These are phyloP conservation scores for Aspergillus thermomutatus DNA, from an alignment of 2,329 filamentous ascomycete species.

Conservation along the genomic window DNA sequence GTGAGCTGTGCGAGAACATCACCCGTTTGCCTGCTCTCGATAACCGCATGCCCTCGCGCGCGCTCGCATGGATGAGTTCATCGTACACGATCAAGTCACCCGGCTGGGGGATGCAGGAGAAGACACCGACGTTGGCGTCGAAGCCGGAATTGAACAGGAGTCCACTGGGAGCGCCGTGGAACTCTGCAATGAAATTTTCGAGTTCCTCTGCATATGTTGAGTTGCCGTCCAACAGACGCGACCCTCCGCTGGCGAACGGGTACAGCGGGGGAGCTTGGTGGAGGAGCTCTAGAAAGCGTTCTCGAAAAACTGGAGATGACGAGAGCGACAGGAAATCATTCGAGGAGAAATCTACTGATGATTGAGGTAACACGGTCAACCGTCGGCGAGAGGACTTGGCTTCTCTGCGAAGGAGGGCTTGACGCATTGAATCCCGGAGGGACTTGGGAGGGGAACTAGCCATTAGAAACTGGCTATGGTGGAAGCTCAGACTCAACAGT, in stretches of 20 bases:
- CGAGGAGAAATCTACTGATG: slow-evolving; percentile 58
- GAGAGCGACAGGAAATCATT: slow-evolving; percentile 64
- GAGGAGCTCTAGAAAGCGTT: slow-evolving; percentile 49
- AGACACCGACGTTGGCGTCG: slow-evolving; percentile 63
- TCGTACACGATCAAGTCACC: slow-evolving; percentile 68
- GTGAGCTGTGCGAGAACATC: slow-evolving; percentile 49
- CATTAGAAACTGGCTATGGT: slow-evolving; percentile 1
- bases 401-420: slow-evolving; percentile 38
- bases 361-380: slow-evolving; percentile 44
- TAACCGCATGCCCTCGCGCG: slow-evolving; percentile 71
- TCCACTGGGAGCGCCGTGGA: slow-evolving; percentile 57
- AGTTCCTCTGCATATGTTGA: slow-evolving; percentile 57
- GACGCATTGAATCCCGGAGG: slow-evolving; percentile 29
- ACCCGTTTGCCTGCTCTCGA: slow-evolving; percentile 52
- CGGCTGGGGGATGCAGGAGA: slow-evolving; percentile 58
- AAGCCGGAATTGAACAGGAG: slow-evolving; percentile 64
- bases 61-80: slow-evolving; percentile 72
- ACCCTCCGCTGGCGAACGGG: slow-evolving; percentile 57
- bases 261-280: slow-evolving; percentile 30
- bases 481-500: not conserved
- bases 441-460: slow-evolving; percentile 12
- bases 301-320: slow-evolving; percentile 45
- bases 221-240: slow-evolving; percentile 64
- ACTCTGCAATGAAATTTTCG: slow-evolving; percentile 56
- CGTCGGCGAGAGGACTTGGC: slow-evolving; percentile 44